phyloP scores from a whole-genome alignment of 371 early-diverging fungal species.

The Mortierella sp. region DNA sequence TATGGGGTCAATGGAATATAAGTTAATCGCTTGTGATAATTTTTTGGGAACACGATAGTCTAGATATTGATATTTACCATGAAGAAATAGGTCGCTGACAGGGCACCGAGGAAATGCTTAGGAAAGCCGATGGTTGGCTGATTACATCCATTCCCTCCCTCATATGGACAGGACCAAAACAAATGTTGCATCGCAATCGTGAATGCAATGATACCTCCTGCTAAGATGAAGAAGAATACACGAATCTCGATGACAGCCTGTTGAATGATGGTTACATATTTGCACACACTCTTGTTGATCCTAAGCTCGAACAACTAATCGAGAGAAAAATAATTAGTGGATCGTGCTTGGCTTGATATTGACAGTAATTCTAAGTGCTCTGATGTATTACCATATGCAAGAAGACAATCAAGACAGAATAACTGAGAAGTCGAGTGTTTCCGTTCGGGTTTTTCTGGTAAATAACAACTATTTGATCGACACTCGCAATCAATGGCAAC shows the following conservation, averaged over 20 bases:
- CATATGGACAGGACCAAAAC: not conserved
- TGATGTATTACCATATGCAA: slow-evolving; percentile 11
- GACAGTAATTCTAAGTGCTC: not conserved
- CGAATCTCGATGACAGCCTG: slow-evolving; percentile 21
- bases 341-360: not conserved
- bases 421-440: slow-evolving; percentile 16
- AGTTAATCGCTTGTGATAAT: not conserved
- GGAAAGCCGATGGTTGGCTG: slow-evolving; percentile 1
- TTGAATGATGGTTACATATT: slow-evolving; percentile 35
- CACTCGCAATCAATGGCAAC: slow-evolving; percentile 10
- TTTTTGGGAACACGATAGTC: not conserved
- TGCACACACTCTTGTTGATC: slow-evolving; percentile 29
- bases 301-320: slow-evolving; percentile 42
- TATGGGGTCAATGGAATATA: no score
- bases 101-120: slow-evolving; percentile 18
- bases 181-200: slow-evolving; percentile 27
- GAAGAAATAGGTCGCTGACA: slow-evolving; percentile 41
- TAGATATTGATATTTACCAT: slow-evolving; percentile 16
- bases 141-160: no score
- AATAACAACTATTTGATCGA: slow-evolving; percentile 10
- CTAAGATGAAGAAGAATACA: slow-evolving; percentile 43
- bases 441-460: not conserved
- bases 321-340: not conserved
- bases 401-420: slow-evolving; percentile 16
- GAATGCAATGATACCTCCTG: slow-evolving; percentile 27